Conservation (phyloP, 2,329 filamentous ascomycete genomes). For the Fusarium redolens region DNA sequence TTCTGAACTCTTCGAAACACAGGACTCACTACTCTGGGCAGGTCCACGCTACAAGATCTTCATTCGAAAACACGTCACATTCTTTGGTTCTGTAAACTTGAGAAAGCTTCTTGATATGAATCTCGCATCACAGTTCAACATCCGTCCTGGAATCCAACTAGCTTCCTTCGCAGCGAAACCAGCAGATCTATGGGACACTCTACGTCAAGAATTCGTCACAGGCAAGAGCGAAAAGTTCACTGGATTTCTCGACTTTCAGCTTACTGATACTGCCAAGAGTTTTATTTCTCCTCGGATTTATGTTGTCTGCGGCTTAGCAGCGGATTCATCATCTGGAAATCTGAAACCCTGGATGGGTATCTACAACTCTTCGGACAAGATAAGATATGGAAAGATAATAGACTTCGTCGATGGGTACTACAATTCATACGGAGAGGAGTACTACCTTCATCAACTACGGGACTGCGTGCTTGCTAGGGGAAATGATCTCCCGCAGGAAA, state of each 20-base stretch:
- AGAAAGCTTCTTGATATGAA: not conserved
- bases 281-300: not conserved
- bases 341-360: not conserved
- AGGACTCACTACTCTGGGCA: not conserved
- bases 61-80: not conserved
- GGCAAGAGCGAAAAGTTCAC: not conserved
- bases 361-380: not conserved
- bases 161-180: not conserved
- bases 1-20: not conserved
- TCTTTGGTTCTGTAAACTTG: not conserved
- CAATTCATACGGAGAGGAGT: not conserved
- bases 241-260: slow-evolving; percentile 1
- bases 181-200: not conserved
- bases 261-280: rapidly evolving
- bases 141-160: not conserved
- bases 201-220: not conserved
- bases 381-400: not conserved
- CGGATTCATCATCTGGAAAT: rapidly evolving
- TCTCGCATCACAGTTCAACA: not conserved
- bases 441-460: not conserved
- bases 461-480: not conserved
- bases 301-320: not conserved
- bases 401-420: not conserved
- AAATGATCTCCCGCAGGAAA: not conserved
- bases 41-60: not conserved